A percentile compares a stretch with the other conserved stretches of the same genome.
These are phyloP conservation scores for Diaporthe nobilis DNA, from an alignment of 2,329 filamentous ascomycete genomes.

Conservation along the genomic window DNA sequence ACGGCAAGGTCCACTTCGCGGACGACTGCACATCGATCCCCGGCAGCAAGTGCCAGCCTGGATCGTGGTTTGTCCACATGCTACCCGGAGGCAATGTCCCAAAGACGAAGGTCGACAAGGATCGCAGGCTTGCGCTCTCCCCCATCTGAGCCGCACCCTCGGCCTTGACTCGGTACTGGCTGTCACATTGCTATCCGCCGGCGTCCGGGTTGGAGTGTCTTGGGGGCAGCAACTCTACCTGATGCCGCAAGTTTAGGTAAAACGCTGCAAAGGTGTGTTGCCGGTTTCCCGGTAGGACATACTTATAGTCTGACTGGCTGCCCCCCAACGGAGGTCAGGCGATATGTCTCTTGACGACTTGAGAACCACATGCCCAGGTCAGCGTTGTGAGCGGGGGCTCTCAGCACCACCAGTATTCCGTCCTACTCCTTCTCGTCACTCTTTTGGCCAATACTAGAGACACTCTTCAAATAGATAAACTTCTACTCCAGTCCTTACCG, in stretches of 20 bases:
- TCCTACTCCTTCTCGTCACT: conserved; percentile 32
- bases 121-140: conserved; percentile 5
- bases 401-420: conserved; percentile 9
- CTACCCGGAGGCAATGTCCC: neutral
- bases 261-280: neutral
- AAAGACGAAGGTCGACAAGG: neutral
- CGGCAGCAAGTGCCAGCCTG: neutral
- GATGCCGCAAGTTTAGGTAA: conserved; percentile 8
- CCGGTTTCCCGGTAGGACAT: conserved; percentile 14
- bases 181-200: conserved; percentile 18
- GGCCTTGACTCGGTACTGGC: conserved; percentile 31
- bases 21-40: neutral
- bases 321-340: conserved; percentile 31
- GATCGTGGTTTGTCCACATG: conserved; percentile 30
- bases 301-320: conserved; percentile 10
- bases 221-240: neutral
- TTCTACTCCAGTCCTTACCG: neutral
- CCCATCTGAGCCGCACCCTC: conserved; percentile 20
- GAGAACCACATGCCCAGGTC: conserved; percentile 40
- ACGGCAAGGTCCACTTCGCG: neutral
- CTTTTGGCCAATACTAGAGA: conserved; percentile 18
- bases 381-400: conserved; percentile 32
- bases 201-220: neutral
- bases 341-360: conserved; percentile 39
- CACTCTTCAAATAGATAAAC: conserved; percentile 7